Conservation (phyloP, 345 rosid species). For the Adansonia digitata region DNA sequence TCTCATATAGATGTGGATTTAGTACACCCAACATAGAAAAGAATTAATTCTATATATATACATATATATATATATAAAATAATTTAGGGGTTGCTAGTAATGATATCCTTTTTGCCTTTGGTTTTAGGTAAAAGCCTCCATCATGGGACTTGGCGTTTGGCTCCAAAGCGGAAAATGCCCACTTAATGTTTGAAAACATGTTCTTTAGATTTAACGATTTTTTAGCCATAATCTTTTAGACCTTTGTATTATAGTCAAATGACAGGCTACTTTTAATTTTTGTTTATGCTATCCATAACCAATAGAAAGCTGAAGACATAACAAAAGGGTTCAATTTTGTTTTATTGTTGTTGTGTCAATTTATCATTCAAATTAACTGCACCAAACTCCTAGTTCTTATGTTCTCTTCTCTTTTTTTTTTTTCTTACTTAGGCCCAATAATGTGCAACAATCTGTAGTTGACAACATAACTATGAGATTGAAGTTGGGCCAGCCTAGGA, state of each 20-base stretch:
- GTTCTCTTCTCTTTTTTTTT: not conserved
- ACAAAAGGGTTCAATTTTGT: not conserved
- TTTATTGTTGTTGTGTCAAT: too few species aligned
- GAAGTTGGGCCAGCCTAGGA: not conserved
- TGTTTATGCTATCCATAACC: too few species aligned
- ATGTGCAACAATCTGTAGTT: not conserved
- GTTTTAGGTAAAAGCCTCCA: not conserved
- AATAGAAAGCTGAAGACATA: not conserved
- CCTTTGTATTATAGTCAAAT: too few species aligned
- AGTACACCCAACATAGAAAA: too few species aligned
- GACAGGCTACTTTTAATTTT: too few species aligned
- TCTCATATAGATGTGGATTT: too few species aligned
- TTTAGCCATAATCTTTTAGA: too few species aligned
- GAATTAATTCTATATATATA: too few species aligned
- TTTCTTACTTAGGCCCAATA: not conserved
- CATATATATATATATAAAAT: too few species aligned
- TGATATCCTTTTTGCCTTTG: not conserved
- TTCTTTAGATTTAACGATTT: not conserved
- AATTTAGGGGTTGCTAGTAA: not conserved
- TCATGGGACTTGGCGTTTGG: not conserved
- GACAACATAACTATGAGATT: not conserved
- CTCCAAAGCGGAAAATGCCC: not conserved
- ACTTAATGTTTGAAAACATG: not conserved
- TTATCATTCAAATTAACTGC: too few species aligned
- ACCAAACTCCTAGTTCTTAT: too few species aligned